Evolutionary conservation across 306 rosid genomes (phyloP).

Genomic region (barrel medic (Medicago truncatula)): DNA sequence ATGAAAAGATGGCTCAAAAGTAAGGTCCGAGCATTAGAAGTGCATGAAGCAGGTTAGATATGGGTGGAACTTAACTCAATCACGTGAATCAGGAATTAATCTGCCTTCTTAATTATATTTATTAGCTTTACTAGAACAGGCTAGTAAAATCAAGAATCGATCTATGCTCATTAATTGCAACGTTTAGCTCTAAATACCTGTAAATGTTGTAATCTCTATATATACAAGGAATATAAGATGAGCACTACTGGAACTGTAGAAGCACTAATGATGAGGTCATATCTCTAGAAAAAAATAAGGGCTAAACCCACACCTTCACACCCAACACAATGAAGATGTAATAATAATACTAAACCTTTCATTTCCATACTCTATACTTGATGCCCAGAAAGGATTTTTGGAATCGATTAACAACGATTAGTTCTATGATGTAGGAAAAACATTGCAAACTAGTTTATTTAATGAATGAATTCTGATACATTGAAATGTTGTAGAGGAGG

Average conservation of each 20-base stretch:
- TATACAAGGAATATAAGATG: background rate
- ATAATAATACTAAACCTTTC: background rate
- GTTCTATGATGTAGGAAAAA: constrained; percentile 26
- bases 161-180: too few species aligned
- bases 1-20: background rate
- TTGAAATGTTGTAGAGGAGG: constrained; percentile 14
- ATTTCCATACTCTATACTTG: background rate
- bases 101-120: too few species aligned
- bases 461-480: constrained; percentile 24
- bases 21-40: constrained; percentile 10
- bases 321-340: background rate
- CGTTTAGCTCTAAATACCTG: too few species aligned
- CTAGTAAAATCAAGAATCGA: too few species aligned
- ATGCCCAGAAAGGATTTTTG: constrained; percentile 2
- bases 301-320: constrained; percentile 10
- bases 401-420: constrained; percentile 13
- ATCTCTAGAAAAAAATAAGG: background rate
- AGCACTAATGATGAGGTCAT: background rate
- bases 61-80: background rate
- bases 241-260: background rate
- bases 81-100: background rate
- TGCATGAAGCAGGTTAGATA: background rate
- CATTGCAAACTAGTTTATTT: constrained; percentile 5
- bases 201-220: too few species aligned
- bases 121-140: too few species aligned